Evolutionary conservation across 140 eudicot genomes (phyloP), one percentile per base, ranked within the genome.

Genomic region (Ambrosia hybrid): DNA sequence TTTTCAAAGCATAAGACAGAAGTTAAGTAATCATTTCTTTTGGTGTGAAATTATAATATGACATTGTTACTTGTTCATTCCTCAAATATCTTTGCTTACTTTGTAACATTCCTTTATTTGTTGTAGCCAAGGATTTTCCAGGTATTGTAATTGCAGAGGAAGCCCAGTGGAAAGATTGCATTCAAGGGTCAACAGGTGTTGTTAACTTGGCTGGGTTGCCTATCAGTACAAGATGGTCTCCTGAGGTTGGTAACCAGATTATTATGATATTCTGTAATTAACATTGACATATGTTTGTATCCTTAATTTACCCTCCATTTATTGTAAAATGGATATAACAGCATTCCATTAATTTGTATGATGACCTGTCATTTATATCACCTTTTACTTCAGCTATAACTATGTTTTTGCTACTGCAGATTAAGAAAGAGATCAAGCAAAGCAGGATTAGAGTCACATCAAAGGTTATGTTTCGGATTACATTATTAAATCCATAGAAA

Each of bases 141-240:
- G 94, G 90, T 63, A 85, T 94, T 63, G 83, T 83, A 64, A 86
- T 94, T 56, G 99, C 97, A 1, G 99, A 90, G 79, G 96, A 90
- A 76, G 33, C 87, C 49, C 84, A 90, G 74, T 94, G 99, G 99
- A 88, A 78, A 79, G 86, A 94, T 46, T 83, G 85, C 88, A 88
- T 94, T 83, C 74, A 81, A 78, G 92, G 95, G 73, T 94, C 99
- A 73, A 88, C 84, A 34, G 96, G 96, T 72, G 97, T 94, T 64
- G 96, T 94, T 57, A 94, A 94, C 80, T 67, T 94, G 77, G 99
- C 97, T 66, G 99, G 99, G 65, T 53, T 84, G 87, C 90, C 99
- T 41, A 90, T 94, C 76, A 94, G 97, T 72, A 88, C 95, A 53
- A 88, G 99, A 89, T 94, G 99, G 99, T 90, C 99, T 33, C 85